Evolutionary conservation across 1,284 basidiomycete genomes (phyloP), one percentile per base, ranked within the genome.

Genomic region (Butyriboletus regius): DNA sequence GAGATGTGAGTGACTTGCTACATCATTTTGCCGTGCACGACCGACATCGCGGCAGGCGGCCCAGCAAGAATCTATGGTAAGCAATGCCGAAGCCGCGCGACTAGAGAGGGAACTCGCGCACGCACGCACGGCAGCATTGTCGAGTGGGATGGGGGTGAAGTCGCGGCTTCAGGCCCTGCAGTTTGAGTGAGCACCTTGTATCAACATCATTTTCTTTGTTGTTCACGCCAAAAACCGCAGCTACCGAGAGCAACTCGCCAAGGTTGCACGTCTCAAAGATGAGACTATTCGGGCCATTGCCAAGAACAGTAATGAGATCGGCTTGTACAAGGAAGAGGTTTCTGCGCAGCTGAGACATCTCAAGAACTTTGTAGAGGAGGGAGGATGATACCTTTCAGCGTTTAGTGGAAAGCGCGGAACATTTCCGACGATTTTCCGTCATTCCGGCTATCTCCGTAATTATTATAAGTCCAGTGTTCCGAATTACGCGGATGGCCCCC

Each of bases 291-390:
- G 84, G 1, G 82, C 82, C n/a, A 85, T 89, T 53, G 76, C 85
- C 54, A 88, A 87, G 72, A 88, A 82, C 64, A 83, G 82, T 60
- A 83, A 83, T 54, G 86, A 89, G 49, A 84, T 87, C 39, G 82
- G 81, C 24, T 74, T 79, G 58, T 88, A 88, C 72, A 88, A 88
- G 67, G 78, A 82, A 51, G 81, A 83, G 53, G 79, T 88, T 14
- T 84, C 85, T 35, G 75, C 76, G 49, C 79, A 82, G 57, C 71
- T 89, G 32, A 74, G 76, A 57, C 76, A 82, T 57, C 70, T 89
- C 34, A 75, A 77, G 56, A 78, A 82, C 51, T 82, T 82, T 61
- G 82, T 83, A 9, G 83, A 86, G 59, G 73, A 75, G 69, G 67
- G 56, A 52, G 70, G 58, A 69, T 62, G 49, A 55, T 46, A n/a